Conservation (phyloP, 768 basidiomycete genomes). For the Erythrobasidium yunnanense region DNA sequence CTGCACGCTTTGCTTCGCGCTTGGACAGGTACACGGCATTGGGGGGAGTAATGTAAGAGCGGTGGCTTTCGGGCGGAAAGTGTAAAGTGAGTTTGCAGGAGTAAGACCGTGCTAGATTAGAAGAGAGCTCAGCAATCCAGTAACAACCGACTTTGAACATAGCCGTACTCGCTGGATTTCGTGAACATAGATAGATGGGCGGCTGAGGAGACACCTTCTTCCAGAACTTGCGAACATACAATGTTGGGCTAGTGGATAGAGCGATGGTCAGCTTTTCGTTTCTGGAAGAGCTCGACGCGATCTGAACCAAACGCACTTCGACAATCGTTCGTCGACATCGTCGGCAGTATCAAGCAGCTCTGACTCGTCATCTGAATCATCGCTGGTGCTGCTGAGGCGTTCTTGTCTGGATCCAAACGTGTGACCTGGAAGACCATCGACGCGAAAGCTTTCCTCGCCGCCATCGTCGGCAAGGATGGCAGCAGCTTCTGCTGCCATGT, state of each 20-base stretch:
- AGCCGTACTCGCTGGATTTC: neutral
- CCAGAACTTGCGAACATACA: slow-evolving; percentile 22
- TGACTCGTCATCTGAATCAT: too few species aligned
- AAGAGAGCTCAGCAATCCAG: neutral
- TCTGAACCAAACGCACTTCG: too few species aligned
- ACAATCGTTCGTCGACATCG: too few species aligned
- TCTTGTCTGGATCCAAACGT: too few species aligned
- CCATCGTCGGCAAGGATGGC: too few species aligned
- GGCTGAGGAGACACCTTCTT: slow-evolving; percentile 11
- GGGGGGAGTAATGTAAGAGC: neutral
- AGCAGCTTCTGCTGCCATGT: too few species aligned
- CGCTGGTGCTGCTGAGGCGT: too few species aligned
- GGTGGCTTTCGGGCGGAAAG: neutral
- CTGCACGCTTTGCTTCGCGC: neutral
- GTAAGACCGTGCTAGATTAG: neutral
- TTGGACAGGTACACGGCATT: neutral
- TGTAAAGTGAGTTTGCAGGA: slow-evolving; percentile 3
- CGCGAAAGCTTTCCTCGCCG: too few species aligned
- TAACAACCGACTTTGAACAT: neutral
- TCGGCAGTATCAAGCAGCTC: too few species aligned
- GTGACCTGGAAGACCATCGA: too few species aligned
- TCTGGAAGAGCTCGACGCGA: too few species aligned
- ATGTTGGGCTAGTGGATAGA: slow-evolving; percentile 1
- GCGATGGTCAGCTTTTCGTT: too few species aligned
- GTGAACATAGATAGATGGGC: neutral